A percentile compares a stretch with the other conserved stretches of the same genome.
These are phyloP conservation scores for Ceratocystis cubensis DNA, from an alignment of 2,329 filamentous ascomycete species.

Conservation along the genomic window DNA sequence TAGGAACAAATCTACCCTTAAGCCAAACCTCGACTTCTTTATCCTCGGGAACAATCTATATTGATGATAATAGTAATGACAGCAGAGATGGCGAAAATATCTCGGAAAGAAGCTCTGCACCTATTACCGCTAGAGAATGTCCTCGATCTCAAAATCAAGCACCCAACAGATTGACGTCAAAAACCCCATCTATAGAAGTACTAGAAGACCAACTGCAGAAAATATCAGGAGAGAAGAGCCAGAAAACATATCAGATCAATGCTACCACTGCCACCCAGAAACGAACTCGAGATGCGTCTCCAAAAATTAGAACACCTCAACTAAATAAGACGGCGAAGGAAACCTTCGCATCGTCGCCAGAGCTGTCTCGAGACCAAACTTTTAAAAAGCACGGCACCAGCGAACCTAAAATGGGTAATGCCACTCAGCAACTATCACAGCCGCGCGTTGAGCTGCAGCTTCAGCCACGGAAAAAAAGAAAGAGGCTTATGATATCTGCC, in stretches of 20 bases:
- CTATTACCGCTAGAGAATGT: no score
- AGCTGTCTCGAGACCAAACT: not conserved
- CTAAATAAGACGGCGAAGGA: not conserved
- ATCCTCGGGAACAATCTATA: not conserved
- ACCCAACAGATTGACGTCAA: not conserved
- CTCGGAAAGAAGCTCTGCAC: no score
- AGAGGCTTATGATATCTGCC: conserved; percentile 15
- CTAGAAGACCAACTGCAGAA: not conserved
- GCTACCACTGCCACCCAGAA: not conserved
- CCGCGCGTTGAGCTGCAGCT: conserved; percentile 12
- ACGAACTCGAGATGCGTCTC: not conserved
- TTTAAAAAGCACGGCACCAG: not conserved
- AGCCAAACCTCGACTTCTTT: not conserved
- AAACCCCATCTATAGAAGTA: not conserved
- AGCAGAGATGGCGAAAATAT: not conserved
- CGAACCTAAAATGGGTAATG: not conserved
- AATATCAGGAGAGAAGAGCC: not conserved
- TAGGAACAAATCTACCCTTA: not conserved
- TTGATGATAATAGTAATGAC: not conserved
- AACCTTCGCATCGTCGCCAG: not conserved
- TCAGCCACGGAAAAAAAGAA: conserved; percentile 5
- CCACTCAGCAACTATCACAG: conserved; percentile 8
- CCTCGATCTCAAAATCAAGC: not conserved
- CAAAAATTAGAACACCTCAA: not conserved
- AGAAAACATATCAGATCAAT: not conserved